Base-by-base conservation (phyloP, 768 basidiomycete species). In the Mycena latifolia region DNA sequence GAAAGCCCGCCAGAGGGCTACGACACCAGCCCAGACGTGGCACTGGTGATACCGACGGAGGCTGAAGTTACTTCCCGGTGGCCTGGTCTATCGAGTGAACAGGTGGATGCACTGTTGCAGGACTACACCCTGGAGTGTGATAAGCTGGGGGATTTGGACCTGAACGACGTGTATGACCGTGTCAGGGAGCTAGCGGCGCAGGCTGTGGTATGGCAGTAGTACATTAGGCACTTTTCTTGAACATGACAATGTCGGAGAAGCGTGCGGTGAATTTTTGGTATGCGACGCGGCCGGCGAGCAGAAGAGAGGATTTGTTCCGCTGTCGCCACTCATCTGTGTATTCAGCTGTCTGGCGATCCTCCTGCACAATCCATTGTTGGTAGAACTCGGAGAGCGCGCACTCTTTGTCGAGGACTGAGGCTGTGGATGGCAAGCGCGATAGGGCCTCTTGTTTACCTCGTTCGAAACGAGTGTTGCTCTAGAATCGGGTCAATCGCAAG, bases 401-500 rank as follows among this genome's bases (percentile, higher is more conserved):
- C 75, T 95, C 92, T 71, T 84, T 89, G 72, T 86, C 86, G 46
- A 86, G 80, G 0, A 81, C 53, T 0, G 86, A 80, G 10, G 86
- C 79, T 3, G 81, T 76, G 11, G 81, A 73, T 0, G 90, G 89
- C 28, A 92, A 82, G 57, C 87, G 82, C 11, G 81, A 73, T 15
- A 93, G 80, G 24, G 88, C 79, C 12, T 86, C 82, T 25, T 83
- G 77, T 77, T 90, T 92, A 35, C 88, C 92, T 11, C 84, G 81
- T 73, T 92, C 88, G 74, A 94, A 95, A n/a, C 93, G 89, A 12
- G 84, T 81, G 74, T 95, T 95, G 74, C 87, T 92, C 94, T 95
- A 71, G 28, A 47, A 35, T 24, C 47, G 35, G 37, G 51, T 43
- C 37, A 50, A 33, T 24, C 25, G 15, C n/a, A 71, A 22, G 8